Evolutionary conservation across 73 alveolate species (phyloP).

Genomic region (Paramecium tetraurelia): DNA sequence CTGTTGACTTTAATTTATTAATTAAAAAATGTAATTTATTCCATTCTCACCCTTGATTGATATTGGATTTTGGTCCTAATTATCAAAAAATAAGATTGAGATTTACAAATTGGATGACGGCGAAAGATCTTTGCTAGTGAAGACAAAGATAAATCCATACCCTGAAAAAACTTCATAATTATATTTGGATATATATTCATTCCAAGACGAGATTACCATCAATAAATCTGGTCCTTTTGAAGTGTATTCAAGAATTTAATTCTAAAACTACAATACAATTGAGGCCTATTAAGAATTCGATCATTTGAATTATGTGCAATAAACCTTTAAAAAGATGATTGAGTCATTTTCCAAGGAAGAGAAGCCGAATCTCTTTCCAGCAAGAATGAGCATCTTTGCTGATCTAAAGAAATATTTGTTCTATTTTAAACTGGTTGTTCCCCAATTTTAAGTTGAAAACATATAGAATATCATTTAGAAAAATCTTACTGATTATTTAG

Average conservation of each 20-base stretch:
- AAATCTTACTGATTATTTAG: background rate
- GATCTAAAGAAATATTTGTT: constrained; percentile 28
- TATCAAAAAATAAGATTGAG: constrained; percentile 6
- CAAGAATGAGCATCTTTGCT: constrained; percentile 1
- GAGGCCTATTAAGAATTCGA: background rate
- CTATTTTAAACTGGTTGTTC: background rate
- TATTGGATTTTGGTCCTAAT: constrained; percentile 29
- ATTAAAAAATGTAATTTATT: background rate
- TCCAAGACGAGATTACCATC: background rate
- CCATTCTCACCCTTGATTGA: constrained; percentile 27
- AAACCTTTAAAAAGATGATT: background rate
- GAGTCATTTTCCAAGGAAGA: background rate
- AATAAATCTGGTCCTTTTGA: constrained; percentile 23
- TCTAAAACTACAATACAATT: background rate
- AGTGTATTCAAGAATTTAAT: background rate
- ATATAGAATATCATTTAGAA: background rate
- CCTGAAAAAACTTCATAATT: background rate
- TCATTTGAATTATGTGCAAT: background rate
- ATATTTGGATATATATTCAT: background rate
- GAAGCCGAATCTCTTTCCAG: background rate
- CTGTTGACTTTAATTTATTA: background rate
- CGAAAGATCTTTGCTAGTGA: background rate
- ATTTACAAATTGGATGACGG: constrained; percentile 34
- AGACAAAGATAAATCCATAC: background rate
- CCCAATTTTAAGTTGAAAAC: background rate